phyloP scores from a whole-genome alignment of 352 stramenopile genomes.

The Pythium plurisporium region DNA sequence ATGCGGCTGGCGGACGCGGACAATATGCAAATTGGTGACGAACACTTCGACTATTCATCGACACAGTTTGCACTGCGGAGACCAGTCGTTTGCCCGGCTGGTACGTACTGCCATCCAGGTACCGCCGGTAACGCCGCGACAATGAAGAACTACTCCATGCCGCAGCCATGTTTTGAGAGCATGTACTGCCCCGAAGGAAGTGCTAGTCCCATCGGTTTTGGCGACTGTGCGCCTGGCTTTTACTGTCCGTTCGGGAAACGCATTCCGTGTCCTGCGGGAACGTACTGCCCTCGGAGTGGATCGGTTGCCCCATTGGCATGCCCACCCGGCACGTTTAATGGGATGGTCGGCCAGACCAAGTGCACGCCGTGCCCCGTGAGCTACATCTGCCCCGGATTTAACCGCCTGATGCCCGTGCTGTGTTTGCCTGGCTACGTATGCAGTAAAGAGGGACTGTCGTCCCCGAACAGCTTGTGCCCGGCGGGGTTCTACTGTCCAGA shows the following conservation, averaged over 20 bases:
- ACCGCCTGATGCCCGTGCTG: slow-evolving; percentile 85
- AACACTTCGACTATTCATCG: slow-evolving; percentile 83
- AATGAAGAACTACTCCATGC: slow-evolving; percentile 88
- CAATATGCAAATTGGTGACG: slow-evolving; percentile 68
- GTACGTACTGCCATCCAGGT: slow-evolving; percentile 88
- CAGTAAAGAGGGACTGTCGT: slow-evolving; percentile 71
- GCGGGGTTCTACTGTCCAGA: slow-evolving; percentile 94
- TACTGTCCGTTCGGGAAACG: slow-evolving; percentile 90
- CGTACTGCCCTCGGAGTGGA: slow-evolving; percentile 87
- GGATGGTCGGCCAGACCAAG: slow-evolving; percentile 85
- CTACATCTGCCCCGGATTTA: slow-evolving; percentile 93
- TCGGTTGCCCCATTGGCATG: slow-evolving; percentile 86
- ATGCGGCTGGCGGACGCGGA: slow-evolving; percentile 79
- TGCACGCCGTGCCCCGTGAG: slow-evolving; percentile 89
- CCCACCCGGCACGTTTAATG: slow-evolving; percentile 91
- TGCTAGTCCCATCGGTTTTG: slow-evolving; percentile 69
- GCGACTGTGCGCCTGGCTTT: slow-evolving; percentile 83
- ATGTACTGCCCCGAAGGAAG: slow-evolving; percentile 93
- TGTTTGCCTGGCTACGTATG: slow-evolving; percentile 93
- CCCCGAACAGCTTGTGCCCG: slow-evolving; percentile 92
- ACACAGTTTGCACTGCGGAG: slow-evolving; percentile 71
- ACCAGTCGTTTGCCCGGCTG: slow-evolving; percentile 82
- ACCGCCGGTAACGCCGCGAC: slow-evolving; percentile 66
- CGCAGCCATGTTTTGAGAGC: slow-evolving; percentile 84
- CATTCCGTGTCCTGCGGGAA: slow-evolving; percentile 88